phyloP scores from a whole-genome alignment of 306 rosid genomes.

The Hippophae rhamnoides region DNA sequence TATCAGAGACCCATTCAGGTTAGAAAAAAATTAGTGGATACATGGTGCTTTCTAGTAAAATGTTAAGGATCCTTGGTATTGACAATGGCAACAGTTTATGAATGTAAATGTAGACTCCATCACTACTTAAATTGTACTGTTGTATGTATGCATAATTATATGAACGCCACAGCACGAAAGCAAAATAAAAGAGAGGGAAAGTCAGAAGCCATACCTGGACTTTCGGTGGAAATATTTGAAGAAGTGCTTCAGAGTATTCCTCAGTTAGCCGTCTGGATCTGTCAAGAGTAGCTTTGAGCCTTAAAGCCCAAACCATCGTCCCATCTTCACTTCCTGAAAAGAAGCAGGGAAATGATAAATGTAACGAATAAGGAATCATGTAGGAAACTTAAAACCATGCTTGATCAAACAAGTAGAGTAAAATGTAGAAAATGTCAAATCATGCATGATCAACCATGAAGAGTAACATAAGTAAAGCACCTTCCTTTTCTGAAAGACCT shows the following conservation, averaged over 20 bases:
- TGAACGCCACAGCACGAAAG: background rate
- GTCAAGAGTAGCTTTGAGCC: constrained; percentile 93
- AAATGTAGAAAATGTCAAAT: background rate
- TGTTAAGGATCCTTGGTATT: too few relatives aligned
- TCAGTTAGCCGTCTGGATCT: constrained; percentile 91
- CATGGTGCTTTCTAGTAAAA: too few relatives aligned
- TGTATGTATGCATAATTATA: too few relatives aligned
- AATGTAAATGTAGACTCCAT: too few relatives aligned
- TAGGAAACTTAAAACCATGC: background rate
- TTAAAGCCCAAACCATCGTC: constrained; percentile 70
- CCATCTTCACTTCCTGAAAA: constrained; percentile 86
- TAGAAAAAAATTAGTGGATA: too few relatives aligned
- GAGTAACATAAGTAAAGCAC: constrained; percentile 24
- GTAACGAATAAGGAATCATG: constrained; percentile 5
- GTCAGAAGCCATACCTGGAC: constrained; percentile 50
- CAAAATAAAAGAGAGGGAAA: background rate
- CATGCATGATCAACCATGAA: constrained; percentile 11
- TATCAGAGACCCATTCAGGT: too few relatives aligned
- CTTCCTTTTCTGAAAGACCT: constrained; percentile 81
- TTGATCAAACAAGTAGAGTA: constrained; percentile 10
- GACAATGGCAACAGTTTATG: too few relatives aligned
- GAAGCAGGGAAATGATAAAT: constrained; percentile 7
- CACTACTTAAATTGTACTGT: too few relatives aligned
- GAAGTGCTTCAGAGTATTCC: constrained; percentile 91
- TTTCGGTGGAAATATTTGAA: constrained; percentile 82